A percentile compares a stretch with the other conserved stretches of the same genome.
These are phyloP conservation scores for Russula vinacea DNA, from an alignment of 768 basidiomycete species.

Conservation along the genomic window DNA sequence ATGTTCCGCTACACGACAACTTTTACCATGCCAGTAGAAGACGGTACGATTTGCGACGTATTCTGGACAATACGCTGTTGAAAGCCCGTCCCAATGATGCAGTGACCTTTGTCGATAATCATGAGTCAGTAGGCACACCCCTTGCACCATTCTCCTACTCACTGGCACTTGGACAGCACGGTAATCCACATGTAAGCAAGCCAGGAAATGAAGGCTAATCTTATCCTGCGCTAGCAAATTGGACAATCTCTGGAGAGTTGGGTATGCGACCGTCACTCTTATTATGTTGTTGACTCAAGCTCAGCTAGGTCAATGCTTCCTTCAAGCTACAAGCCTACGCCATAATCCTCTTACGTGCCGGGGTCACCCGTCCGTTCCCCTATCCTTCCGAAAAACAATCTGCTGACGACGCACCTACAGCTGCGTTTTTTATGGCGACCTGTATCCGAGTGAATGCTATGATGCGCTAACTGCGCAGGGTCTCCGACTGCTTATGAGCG, in stretches of 20 bases:
- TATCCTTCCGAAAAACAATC: neutral
- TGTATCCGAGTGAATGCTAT: constrained; percentile 72
- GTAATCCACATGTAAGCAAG: constrained; percentile 39
- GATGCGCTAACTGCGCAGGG: constrained; percentile 49
- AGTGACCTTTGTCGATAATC: constrained; percentile 88
- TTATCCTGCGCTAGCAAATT: constrained; percentile 44
- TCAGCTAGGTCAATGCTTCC: constrained; percentile 53
- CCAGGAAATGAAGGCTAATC: neutral
- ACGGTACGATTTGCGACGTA: constrained; percentile 70
- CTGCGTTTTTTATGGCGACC: constrained; percentile 84
- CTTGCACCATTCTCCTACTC: constrained; percentile 17
- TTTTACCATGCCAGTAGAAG: constrained; percentile 75
- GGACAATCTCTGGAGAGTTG: constrained; percentile 82
- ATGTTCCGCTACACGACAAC: constrained; percentile 85
- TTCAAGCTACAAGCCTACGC: constrained; percentile 86
- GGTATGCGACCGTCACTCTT: constrained; percentile 44
- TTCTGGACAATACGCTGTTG: constrained; percentile 69
- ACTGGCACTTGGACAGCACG: constrained; percentile 46
- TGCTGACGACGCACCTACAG: constrained; percentile 39
- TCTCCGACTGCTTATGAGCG: constrained; percentile 54
- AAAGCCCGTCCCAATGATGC: constrained; percentile 70
- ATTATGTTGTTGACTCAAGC: neutral
- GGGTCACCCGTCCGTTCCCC: constrained; percentile 67
- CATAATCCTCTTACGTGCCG: constrained; percentile 64
- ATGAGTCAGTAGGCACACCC: constrained; percentile 57